phyloP scores from a whole-genome alignment of 371 early-diverging fungal genomes.

The Lichtheimia hyalospora region DNA sequence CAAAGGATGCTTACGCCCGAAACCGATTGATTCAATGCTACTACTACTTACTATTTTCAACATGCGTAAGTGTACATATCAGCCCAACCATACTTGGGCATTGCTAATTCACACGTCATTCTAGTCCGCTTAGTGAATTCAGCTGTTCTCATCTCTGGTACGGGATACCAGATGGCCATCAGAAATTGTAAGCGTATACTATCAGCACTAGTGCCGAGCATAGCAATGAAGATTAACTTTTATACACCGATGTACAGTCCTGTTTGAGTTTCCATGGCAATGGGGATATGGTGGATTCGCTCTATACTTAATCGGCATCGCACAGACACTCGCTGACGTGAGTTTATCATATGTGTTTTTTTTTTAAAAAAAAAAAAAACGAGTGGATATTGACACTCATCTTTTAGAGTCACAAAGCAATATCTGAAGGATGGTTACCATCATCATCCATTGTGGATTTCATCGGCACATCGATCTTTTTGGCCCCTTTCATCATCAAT shows the following conservation, averaged over 20 bases:
- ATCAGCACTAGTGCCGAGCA: neutral
- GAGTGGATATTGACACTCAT: neutral
- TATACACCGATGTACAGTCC: neutral
- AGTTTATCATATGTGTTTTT: neutral
- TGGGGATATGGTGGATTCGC: constrained; percentile 30
- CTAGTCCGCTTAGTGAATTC: constrained; percentile 20
- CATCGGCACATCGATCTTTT: neutral
- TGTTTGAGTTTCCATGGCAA: constrained; percentile 28
- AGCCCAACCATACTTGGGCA: neutral
- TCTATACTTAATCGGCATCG: constrained; percentile 28
- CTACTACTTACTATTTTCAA: constrained; percentile 21
- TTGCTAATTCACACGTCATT: neutral
- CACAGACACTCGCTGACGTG: constrained; percentile 28
- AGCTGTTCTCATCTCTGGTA: constrained; percentile 17
- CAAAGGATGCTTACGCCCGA: constrained; percentile 21
- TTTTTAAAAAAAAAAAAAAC: too few species aligned
- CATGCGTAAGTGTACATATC: constrained; percentile 11
- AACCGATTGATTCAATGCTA: constrained; percentile 25
- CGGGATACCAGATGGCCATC: constrained; percentile 9
- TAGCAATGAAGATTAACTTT: neutral
- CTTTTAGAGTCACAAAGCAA: constrained; percentile 24
- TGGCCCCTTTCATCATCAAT: neutral
- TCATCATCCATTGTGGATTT: constrained; percentile 9
- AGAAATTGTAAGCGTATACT: constrained; percentile 19
- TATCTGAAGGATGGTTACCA: constrained; percentile 28